These are phyloP conservation scores for Moringa oleifera DNA, from an alignment of 345 rosid species.

Conservation along the genomic window DNA sequence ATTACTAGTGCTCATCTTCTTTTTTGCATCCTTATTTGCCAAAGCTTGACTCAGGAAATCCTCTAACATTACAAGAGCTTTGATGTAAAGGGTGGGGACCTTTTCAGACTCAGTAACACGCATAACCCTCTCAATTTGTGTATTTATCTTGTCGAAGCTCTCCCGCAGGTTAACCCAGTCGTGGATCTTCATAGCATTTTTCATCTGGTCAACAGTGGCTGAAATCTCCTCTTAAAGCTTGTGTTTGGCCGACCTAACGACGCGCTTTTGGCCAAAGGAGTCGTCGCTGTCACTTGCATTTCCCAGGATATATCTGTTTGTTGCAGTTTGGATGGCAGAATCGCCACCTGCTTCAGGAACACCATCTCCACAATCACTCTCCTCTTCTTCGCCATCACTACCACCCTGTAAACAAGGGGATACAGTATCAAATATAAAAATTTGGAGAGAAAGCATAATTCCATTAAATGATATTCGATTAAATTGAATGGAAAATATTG, in stretches of 20 bases:
- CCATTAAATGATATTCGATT: no score
- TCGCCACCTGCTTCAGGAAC: slow-evolving; percentile 32
- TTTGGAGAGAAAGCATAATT: no score
- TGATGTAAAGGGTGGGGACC: slow-evolving; percentile 64
- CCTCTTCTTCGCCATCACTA: slow-evolving; percentile 68
- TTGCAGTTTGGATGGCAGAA: slow-evolving; percentile 18
- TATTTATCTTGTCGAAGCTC: slow-evolving; percentile 82
- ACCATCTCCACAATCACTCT: slow-evolving; percentile 46
- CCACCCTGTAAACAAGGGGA: no score
- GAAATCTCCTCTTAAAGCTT: slow-evolving; percentile 87
- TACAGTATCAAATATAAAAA: background rate
- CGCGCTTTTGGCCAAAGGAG: slow-evolving; percentile 61
- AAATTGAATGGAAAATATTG: no score
- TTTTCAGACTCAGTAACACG: slow-evolving; percentile 70
- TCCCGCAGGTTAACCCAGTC: slow-evolving; percentile 93
- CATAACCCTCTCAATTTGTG: slow-evolving; percentile 95
- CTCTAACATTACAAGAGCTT: slow-evolving; percentile 84
- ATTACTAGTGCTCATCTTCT: slow-evolving; percentile 95
- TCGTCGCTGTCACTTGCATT: slow-evolving; percentile 72
- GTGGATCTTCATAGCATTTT: slow-evolving; percentile 91
- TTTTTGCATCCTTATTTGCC: slow-evolving; percentile 93
- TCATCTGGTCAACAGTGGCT: slow-evolving; percentile 68
- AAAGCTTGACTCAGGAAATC: slow-evolving; percentile 74
- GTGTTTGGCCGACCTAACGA: slow-evolving; percentile 80
- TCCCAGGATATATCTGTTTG: slow-evolving; percentile 40